Conservation (phyloP, 257 asterid species). For the Paulownia fortunei region DNA sequence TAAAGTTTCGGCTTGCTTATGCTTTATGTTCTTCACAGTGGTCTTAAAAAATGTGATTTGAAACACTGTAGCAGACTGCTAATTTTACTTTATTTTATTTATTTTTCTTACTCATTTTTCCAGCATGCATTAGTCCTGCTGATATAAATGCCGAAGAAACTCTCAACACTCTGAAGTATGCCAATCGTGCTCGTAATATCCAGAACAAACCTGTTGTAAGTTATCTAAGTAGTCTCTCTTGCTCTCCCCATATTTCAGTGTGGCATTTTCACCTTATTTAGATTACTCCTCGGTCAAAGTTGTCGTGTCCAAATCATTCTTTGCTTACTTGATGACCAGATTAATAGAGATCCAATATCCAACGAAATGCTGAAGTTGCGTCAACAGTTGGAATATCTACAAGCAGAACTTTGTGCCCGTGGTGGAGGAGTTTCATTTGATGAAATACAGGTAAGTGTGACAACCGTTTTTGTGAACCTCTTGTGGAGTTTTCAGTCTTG, state of each 20-base stretch:
- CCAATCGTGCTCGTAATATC: constrained; percentile 98
- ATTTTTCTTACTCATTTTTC: constrained; percentile 34
- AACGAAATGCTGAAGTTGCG: constrained; percentile 98
- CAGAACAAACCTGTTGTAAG: constrained; percentile 98
- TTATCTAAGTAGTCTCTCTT: constrained; percentile 5
- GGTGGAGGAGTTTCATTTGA: constrained; percentile 89
- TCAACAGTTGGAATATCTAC: constrained; percentile 89
- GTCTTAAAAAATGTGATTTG: neutral
- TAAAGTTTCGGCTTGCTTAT: neutral
- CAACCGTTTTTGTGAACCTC: neutral
- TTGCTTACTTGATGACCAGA: constrained; percentile 50
- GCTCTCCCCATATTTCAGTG: constrained; percentile 16
- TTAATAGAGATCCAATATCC: constrained; percentile 92
- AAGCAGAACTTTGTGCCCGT: constrained; percentile 97
- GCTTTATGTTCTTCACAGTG: neutral
- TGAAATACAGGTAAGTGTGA: constrained; percentile 94
- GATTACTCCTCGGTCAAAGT: constrained; percentile 11
- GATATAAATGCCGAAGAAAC: constrained; percentile 99
- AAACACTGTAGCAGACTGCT: neutral
- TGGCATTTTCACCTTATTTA: constrained; percentile 5
- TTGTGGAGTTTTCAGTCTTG: neutral
- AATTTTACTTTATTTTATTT: neutral
- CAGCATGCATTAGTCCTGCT: constrained; percentile 99
- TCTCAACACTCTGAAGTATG: constrained; percentile 93
- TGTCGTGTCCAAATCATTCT: constrained; percentile 17